phyloP scores from a whole-genome alignment of 306 rosid genomes.

The Adenanthera pavonina region DNA sequence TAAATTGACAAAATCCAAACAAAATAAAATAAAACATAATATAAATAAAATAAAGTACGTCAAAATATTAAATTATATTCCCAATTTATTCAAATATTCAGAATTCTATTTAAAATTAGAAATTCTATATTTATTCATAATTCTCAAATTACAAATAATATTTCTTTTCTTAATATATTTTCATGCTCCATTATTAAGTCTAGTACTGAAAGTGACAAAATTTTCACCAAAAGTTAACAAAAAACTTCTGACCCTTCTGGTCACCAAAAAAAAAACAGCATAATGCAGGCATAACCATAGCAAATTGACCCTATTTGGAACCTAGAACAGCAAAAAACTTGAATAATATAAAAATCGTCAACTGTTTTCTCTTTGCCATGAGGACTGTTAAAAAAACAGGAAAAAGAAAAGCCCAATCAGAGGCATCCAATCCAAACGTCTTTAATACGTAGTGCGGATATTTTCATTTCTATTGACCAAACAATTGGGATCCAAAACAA shows the following conservation, averaged over 20 bases:
- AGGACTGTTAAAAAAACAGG: too few relatives aligned
- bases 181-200: too few relatives aligned
- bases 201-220: neutral
- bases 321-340: neutral
- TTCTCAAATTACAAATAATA: too few relatives aligned
- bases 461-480: slow-evolving; percentile 13
- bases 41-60: neutral
- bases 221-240: neutral
- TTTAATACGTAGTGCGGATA: neutral
- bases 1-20: too few relatives aligned
- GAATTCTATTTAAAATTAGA: neutral
- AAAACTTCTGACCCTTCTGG: neutral
- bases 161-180: too few relatives aligned
- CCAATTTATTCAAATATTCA: neutral
- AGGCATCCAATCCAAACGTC: slow-evolving; percentile 7
- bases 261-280: neutral
- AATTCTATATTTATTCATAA: too few relatives aligned
- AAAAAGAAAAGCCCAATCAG: neutral
- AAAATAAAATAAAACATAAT: too few relatives aligned
- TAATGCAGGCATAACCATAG: neutral
- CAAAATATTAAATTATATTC: neutral
- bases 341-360: neutral
- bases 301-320: neutral
- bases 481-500: slow-evolving; percentile 16
- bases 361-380: neutral